Base-by-base conservation (phyloP, 106 monocot genomes). In the Dioscorea alata region DNA sequence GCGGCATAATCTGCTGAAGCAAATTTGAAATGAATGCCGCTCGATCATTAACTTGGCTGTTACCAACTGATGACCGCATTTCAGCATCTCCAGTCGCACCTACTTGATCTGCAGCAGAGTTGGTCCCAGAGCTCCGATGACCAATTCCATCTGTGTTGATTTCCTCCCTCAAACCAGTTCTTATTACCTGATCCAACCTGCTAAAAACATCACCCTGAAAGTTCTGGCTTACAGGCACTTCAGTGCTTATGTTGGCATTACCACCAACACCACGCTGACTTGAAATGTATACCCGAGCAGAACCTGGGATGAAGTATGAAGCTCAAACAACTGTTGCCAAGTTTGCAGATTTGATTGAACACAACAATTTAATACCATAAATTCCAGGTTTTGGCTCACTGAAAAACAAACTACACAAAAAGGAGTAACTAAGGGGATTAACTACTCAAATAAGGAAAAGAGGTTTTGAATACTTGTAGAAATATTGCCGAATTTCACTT, bases 1-100 rank as follows among this genome's bases (percentile, higher is more conserved):
- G 60, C 25, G 74, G 74, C 58, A 74, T 67, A 24, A 74, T 56
- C 1, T 74, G 57, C 23, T 28, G 74, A 65, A 74, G 57, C 53
- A 67, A 74, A 67, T 60, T 67, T 25, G 74, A 66, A 49, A 74
- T 59, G 57, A 60, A 60, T 28, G 67, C 34, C 25, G 54, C 74
- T 60, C 49, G 74, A 32, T 74, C 74, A 65, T 74, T 58, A 28
- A 28, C 28, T 28, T 28, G 28, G 28, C 3, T 28, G 42, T 42
- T 25, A 48, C 31, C 17, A 42, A 18, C 23, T 59, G 57, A 66
- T 67, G 74, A 24, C 13, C 60, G 59, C 12, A 20, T 19, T 28
- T 60, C 66, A 50, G 28, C n/a, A 59, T 59, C 49, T 57, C n/a
- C 25, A 32, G 42, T 21, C 25, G 31, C 19, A 50, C 50, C 32